Percentiles rank a stretch among this genome's conserved stretches.
These are phyloP conservation scores for Tylopilus balloui DNA, from an alignment of 768 basidiomycete genomes.

Conservation along the genomic window DNA sequence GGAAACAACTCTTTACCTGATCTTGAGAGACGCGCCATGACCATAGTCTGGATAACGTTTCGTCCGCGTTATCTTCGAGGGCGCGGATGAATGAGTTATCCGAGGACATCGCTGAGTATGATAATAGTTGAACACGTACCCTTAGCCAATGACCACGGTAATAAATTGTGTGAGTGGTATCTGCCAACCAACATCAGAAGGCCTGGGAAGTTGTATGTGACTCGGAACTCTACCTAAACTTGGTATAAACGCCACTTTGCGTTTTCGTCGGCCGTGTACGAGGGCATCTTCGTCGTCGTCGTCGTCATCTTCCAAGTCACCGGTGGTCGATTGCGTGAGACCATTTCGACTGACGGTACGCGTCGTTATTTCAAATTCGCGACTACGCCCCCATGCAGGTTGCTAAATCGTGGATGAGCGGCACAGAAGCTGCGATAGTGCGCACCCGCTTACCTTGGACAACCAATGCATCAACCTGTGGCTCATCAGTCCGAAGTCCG, in stretches of 20 bases:
- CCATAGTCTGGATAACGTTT: conserved; percentile 74
- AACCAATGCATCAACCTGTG: conserved; percentile 86
- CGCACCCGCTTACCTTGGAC: conserved; percentile 51
- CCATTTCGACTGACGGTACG: conserved; percentile 63
- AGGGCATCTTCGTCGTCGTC: conserved; percentile 48
- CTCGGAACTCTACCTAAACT: conserved; percentile 60
- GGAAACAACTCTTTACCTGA: conserved; percentile 49
- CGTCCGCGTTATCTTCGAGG: conserved; percentile 67
- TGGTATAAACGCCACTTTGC: conserved; percentile 84
- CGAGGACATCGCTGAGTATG: conserved; percentile 12
- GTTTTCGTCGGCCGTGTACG: conserved; percentile 66
- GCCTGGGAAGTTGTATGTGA: conserved; percentile 6
- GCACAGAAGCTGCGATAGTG: conserved; percentile 1
- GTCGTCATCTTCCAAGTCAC: conserved; percentile 72
- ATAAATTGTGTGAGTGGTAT: conserved; percentile 86
- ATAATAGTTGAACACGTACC: conserved; percentile 38
- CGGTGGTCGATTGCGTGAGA: conserved; percentile 62
- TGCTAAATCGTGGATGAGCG: conserved; percentile 47
- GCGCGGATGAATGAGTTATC: conserved; percentile 17
- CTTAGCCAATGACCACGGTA: conserved; percentile 87
- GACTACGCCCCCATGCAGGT: conserved; percentile 85
- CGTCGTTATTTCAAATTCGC: conserved; percentile 88
- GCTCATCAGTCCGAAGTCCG: conserved; percentile 2
- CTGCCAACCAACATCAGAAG: conserved; percentile 35
- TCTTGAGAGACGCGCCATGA: conserved; percentile 70